Conservation (phyloP, 2,329 filamentous ascomycete species). For the Colletotrichum orchidophilum region DNA sequence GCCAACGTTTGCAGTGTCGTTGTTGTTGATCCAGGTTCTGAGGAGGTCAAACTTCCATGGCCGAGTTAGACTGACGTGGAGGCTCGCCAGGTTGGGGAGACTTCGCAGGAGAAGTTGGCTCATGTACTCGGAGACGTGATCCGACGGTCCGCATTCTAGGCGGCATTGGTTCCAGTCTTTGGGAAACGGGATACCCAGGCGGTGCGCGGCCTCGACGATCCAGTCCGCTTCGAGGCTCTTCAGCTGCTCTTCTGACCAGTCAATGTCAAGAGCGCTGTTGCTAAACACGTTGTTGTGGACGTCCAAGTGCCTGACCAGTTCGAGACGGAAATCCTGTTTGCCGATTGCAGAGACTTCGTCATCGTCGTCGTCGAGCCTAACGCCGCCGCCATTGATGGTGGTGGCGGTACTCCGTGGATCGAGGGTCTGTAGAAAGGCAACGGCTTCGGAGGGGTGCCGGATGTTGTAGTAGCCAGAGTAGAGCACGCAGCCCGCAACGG, state of each 20-base stretch:
- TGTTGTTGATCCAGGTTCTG: background rate
- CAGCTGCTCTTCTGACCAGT: background rate
- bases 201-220: background rate
- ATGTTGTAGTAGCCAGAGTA: slow-evolving; percentile 5
- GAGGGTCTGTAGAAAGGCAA: background rate
- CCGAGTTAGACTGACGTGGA: background rate
- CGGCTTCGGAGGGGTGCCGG: background rate
- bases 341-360: too few species aligned
- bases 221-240: background rate
- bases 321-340: too few species aligned
- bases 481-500: slow-evolving; percentile 10
- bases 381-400: too few species aligned
- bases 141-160: background rate
- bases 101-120: background rate
- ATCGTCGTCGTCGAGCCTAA: too few species aligned
- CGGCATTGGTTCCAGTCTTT: background rate
- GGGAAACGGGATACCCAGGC: background rate
- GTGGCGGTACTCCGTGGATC: background rate
- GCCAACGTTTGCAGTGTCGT: background rate
- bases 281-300: background rate
- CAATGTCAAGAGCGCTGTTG: background rate
- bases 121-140: background rate
- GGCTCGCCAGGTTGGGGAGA: background rate
- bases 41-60: background rate
- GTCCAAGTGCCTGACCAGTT: slow-evolving; percentile 1